A percentile compares a stretch with the other conserved stretches of the same genome.
Evolutionary conservation across 768 basidiomycete genomes (phyloP).

Genomic region (Trametopsis cervina): DNA sequence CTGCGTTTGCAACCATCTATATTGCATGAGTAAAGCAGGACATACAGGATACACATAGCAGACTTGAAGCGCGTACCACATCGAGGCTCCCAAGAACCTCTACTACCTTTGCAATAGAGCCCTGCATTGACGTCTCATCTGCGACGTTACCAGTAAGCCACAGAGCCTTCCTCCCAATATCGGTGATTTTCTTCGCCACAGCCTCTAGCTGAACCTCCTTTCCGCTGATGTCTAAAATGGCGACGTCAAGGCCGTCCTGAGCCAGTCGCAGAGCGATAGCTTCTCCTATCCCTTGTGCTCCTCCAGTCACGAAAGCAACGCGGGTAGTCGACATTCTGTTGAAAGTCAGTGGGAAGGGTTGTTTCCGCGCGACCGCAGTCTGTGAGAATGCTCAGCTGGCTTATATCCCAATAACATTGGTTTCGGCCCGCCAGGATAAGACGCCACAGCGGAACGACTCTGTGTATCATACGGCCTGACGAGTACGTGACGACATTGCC

Average conservation of each 20-base stretch:
- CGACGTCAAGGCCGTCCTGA: conserved; percentile 20
- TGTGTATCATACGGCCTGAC: too few species aligned
- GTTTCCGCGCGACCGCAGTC: too few species aligned
- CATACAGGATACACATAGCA: background rate
- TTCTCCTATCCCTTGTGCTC: conserved; percentile 26
- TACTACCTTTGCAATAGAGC: conserved; percentile 27
- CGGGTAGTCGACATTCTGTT: too few species aligned
- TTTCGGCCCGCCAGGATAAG: too few species aligned
- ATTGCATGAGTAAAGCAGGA: background rate
- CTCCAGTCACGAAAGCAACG: conserved; percentile 37
- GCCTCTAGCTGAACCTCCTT: conserved; percentile 12
- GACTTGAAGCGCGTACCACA: conserved; percentile 39
- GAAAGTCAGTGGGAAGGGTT: too few species aligned
- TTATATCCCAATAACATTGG: too few species aligned
- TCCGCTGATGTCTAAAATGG: conserved; percentile 12
- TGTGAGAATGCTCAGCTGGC: too few species aligned
- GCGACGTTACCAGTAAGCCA: conserved; percentile 33
- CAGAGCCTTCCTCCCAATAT: conserved; percentile 19
- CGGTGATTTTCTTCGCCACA: conserved; percentile 14
- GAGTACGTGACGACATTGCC: too few species aligned
- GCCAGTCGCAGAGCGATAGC: conserved; percentile 24
- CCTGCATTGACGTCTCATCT: conserved; percentile 34
- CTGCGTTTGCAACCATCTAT: conserved; percentile 25
- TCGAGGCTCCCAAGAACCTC: conserved; percentile 36
- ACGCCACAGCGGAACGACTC: too few species aligned